Evolutionary conservation across 805 yeast genomes (phyloP), one percentile per base, ranked within the genome.

Genomic region (Suhomyces sp.): DNA sequence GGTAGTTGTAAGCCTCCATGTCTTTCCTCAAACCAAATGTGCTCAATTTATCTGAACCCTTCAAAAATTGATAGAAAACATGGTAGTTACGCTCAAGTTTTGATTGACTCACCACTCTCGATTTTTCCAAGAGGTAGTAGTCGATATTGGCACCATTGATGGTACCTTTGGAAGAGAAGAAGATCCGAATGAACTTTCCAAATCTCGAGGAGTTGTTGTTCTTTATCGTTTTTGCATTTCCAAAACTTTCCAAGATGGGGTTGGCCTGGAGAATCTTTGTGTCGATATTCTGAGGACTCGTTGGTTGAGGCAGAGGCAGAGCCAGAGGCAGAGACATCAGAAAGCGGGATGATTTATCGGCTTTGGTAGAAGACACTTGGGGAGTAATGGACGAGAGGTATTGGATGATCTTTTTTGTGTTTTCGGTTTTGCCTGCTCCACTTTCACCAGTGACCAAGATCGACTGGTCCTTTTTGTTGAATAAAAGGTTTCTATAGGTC

Each of bases 381-480:
- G 33, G 12, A 2, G 95, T 78, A 18, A 87, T 81, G 6, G 87
- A 79, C 1, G 96, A 87, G 38, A 93, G 70, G 57, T 88, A 93
- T 57, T 90, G 97, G 40, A 93, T 83, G 36, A 93, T 88, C 54
- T 85, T 88, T 59, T 93, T 93, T 4, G 99, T 93, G 48, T 88
- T 93, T 63, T 93, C 98, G 0, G 99, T 93, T 56, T 93, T 93
- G 35, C 99, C 99, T 0, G 99, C 98, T 47, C 99, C 99, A 16
- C 95, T 83, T 56, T 93, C 99, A 45, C 99, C 99, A 0, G 98
- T 93, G n/a, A 93, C 97, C 32, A 93, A 68, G 36, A 93, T 88
- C 9, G 95, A 81, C 64, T 93, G 98, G 58, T 90, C 83, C 50
- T 79, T 79, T 33, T 67, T 71, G 44, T 83, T 81, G 9, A 73